phyloP scores from a whole-genome alignment of 2,329 filamentous ascomycete genomes.

The Colletotrichum truncatum region DNA sequence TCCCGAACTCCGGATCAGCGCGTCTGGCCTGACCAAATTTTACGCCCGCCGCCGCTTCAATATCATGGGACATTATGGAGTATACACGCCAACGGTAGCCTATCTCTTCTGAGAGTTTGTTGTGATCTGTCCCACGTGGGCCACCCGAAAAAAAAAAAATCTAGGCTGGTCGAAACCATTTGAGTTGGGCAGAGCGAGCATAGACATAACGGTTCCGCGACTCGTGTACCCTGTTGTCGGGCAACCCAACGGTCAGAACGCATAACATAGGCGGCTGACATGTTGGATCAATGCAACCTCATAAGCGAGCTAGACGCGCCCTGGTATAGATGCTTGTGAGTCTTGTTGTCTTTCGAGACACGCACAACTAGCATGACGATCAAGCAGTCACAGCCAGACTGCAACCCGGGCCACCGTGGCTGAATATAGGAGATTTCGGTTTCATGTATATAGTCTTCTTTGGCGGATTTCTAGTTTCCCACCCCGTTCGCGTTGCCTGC shows the following conservation, averaged over 20 bases:
- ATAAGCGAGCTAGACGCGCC: constrained; percentile 27
- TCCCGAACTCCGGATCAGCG: background rate
- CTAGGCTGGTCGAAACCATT: constrained; percentile 1
- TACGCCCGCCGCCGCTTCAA: background rate
- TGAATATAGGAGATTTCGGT: constrained; percentile 19
- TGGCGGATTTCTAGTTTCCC: background rate
- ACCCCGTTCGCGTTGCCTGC: too few species aligned
- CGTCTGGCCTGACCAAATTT: background rate
- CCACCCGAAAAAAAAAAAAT: background rate
- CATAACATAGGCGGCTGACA: constrained; percentile 16
- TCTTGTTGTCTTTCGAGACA: background rate
- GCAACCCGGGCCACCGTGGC: background rate
- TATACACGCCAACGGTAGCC: too few species aligned
- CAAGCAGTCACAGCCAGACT: background rate
- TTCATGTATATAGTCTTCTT: background rate
- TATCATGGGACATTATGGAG: background rate
- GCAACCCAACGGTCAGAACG: constrained; percentile 7
- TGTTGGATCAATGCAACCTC: background rate
- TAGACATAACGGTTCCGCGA: background rate
- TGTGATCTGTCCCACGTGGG: too few species aligned
- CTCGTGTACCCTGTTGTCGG: constrained; percentile 5
- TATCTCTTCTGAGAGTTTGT: too few species aligned
- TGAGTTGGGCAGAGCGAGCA: background rate
- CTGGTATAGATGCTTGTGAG: background rate
- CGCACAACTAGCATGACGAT: background rate